These are phyloP conservation scores for Gossypium trilobum DNA, from an alignment of 441 rosid species.

Conservation along the genomic window DNA sequence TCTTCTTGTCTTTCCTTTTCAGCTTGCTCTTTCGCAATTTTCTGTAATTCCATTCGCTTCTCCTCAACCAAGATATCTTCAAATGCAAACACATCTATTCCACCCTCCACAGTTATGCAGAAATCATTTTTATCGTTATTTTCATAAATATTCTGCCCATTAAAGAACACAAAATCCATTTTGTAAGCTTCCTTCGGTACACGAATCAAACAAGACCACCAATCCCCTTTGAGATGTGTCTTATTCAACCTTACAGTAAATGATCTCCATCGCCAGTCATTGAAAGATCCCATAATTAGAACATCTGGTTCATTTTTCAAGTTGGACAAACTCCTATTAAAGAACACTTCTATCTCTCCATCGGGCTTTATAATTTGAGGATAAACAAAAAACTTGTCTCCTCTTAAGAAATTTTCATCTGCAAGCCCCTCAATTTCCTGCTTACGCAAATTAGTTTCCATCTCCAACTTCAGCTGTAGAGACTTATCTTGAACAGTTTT, in stretches of 20 bases:
- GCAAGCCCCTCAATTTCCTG: constrained; percentile 52
- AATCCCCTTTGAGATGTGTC: constrained; percentile 55
- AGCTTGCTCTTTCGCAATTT: constrained; percentile 67
- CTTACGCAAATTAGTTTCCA: constrained; percentile 36
- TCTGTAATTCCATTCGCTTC: constrained; percentile 63
- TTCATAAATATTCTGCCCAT: constrained; percentile 66
- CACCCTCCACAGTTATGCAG: constrained; percentile 58
- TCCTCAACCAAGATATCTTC: constrained; percentile 83
- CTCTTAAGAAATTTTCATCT: constrained; percentile 36
- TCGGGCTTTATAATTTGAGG: constrained; percentile 52
- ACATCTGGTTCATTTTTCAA: constrained; percentile 53
- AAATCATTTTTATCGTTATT: constrained; percentile 69
- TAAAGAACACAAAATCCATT: constrained; percentile 83
- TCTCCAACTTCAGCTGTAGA: constrained; percentile 32
- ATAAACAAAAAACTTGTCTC: constrained; percentile 56
- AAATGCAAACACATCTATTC: constrained; percentile 60
- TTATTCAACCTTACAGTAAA: constrained; percentile 58
- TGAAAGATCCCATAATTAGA: constrained; percentile 82
- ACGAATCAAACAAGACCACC: constrained; percentile 82
- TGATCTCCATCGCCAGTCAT: constrained; percentile 87
- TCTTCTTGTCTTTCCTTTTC: constrained; percentile 65
- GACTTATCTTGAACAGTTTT: constrained; percentile 23
- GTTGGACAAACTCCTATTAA: constrained; percentile 53
- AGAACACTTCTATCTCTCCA: constrained; percentile 65
- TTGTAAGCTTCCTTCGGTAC: constrained; percentile 83